Conservation (phyloP, 345 rosid genomes). For the Citrus glauca region DNA sequence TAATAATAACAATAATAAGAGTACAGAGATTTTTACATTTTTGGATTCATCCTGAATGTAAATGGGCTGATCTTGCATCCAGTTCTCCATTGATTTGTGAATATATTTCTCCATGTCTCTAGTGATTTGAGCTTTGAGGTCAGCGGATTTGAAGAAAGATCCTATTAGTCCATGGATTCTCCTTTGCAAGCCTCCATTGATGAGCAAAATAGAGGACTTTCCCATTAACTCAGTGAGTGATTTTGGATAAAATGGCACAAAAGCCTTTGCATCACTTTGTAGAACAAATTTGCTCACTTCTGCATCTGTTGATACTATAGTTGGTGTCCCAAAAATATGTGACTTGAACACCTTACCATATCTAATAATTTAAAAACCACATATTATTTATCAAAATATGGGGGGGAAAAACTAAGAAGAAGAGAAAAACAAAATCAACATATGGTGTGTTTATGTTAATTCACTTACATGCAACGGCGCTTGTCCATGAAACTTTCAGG, state of each 20-base stretch:
- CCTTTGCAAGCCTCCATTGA: slow-evolving; percentile 84
- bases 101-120: slow-evolving; percentile 72
- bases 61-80: slow-evolving; percentile 62
- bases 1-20: background rate
- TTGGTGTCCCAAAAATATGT: slow-evolving; percentile 83
- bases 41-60: slow-evolving; percentile 86
- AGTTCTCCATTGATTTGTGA: slow-evolving; percentile 62
- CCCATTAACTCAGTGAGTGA: slow-evolving; percentile 97
- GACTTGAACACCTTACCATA: slow-evolving; percentile 97
- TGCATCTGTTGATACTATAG: slow-evolving; percentile 88
- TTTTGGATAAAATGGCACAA: slow-evolving; percentile 91
- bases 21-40: slow-evolving; percentile 39
- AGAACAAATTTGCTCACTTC: slow-evolving; percentile 80
- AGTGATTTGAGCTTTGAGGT: slow-evolving; percentile 81
- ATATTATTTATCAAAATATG: background rate
- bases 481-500: slow-evolving; percentile 90
- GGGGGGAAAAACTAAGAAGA: background rate
- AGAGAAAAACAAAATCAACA: background rate
- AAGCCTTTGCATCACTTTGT: slow-evolving; percentile 74
- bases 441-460: background rate
- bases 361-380: slow-evolving; percentile 26
- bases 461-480: slow-evolving; percentile 63
- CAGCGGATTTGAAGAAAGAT: slow-evolving; percentile 77
- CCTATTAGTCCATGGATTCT: slow-evolving; percentile 90
- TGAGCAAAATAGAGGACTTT: slow-evolving; percentile 77